These are phyloP conservation scores for Cytospora mali DNA, from an alignment of 2,329 filamentous ascomycete species.

Conservation along the genomic window DNA sequence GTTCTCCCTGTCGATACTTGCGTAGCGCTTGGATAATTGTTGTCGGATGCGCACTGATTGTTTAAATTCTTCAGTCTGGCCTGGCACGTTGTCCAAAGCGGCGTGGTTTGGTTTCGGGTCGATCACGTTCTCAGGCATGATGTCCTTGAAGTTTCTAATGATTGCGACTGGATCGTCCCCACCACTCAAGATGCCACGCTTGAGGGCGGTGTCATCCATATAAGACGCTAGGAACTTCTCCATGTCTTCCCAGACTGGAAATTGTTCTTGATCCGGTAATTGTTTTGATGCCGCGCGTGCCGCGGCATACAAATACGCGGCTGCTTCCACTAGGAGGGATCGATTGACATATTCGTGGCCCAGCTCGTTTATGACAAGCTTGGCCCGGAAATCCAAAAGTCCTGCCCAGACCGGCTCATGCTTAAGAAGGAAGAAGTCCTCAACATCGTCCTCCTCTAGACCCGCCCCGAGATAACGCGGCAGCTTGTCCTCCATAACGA, in stretches of 20 bases:
- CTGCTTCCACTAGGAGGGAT: conserved; percentile 32
- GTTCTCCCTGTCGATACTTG: conserved; percentile 5
- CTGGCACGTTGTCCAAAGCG: background rate
- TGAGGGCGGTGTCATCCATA: conserved; percentile 25
- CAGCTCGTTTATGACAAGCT: conserved; percentile 32
- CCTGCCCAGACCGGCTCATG: conserved; percentile 34
- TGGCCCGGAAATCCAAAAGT: conserved; percentile 33
- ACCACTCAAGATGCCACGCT: conserved; percentile 5
- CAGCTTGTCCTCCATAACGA: conserved; percentile 30
- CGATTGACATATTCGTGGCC: conserved; percentile 30
- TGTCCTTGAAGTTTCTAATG: conserved; percentile 12
- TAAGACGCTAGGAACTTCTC: conserved; percentile 28
- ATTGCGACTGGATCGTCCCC: conserved; percentile 9
- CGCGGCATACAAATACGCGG: conserved; percentile 32
- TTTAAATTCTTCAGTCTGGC: conserved; percentile 2
- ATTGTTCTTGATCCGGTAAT: background rate
- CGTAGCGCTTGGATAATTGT: conserved; percentile 23
- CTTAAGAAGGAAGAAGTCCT: conserved; percentile 30
- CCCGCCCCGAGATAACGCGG: conserved; percentile 25
- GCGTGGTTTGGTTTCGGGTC: background rate
- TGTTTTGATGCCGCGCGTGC: conserved; percentile 13
- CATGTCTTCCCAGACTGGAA: conserved; percentile 31
- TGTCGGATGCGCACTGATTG: conserved; percentile 21
- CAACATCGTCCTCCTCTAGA: conserved; percentile 25
- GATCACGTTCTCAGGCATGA: background rate